Percentiles rank a stretch among this genome's conserved stretches.
phyloP scores from a whole-genome alignment of 139 green algal species.

The Gonium pectorale region DNA sequence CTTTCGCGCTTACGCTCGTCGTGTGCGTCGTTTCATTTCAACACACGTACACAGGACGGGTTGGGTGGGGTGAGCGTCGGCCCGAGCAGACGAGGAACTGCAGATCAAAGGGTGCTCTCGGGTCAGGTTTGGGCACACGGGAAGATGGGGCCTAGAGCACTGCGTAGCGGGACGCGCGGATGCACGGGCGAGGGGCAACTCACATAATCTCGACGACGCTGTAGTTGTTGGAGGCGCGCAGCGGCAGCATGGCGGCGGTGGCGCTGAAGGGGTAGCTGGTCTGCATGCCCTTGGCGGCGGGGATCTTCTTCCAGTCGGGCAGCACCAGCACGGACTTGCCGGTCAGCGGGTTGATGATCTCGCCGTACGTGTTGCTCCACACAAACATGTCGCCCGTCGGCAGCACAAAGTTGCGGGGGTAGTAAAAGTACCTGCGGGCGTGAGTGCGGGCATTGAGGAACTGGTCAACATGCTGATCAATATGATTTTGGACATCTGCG shows the following conservation, averaged over 20 bases:
- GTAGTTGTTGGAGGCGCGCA: conserved; percentile 43
- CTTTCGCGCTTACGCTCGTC: no score
- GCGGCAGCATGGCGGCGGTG: conserved; percentile 45
- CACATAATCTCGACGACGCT: conserved; percentile 14
- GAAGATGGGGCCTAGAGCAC: no score
- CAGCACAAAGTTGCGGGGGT: conserved; percentile 57
- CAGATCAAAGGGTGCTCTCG: no score
- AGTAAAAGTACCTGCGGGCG: conserved; percentile 51
- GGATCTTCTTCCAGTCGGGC: conserved; percentile 24
- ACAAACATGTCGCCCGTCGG: conserved; percentile 52
- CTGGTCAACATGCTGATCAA: no score
- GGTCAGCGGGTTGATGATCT: conserved; percentile 44
- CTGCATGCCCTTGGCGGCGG: conserved; percentile 33
- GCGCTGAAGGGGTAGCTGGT: conserved; percentile 51
- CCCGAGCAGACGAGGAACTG: no score
- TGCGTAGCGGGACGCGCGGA: no score
- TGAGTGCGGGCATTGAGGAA: no score
- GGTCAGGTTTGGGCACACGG: no score
- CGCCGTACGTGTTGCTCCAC: conserved; percentile 38
- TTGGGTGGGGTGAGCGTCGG: no score
- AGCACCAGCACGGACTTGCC: conserved; percentile 6
- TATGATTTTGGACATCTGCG: no score
- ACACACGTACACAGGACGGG: no score
- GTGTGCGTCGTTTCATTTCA: no score
- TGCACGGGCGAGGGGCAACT: background rate